These are phyloP conservation scores for Malus hybrid DNA, from an alignment of 331 rosid genomes.

Conservation along the genomic window DNA sequence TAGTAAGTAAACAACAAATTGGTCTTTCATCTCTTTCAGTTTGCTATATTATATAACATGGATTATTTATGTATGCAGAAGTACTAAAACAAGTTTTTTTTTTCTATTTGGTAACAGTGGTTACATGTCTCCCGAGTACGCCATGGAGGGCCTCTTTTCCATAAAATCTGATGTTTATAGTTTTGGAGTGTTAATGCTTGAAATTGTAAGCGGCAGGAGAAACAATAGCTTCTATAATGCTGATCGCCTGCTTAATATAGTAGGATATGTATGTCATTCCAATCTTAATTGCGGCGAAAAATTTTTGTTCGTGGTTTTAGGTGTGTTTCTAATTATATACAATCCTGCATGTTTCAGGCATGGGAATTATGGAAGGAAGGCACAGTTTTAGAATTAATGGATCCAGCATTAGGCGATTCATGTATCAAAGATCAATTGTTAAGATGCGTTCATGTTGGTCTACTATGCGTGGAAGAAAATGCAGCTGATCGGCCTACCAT, in stretches of 20 bases:
- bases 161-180: neutral
- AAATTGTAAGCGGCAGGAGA: neutral
- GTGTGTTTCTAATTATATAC: neutral
- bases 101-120: neutral
- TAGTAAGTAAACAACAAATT: neutral
- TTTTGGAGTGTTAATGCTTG: neutral
- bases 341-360: neutral
- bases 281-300: neutral
- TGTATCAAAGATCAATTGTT: neutral
- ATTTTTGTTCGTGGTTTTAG: neutral
- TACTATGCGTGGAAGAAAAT: neutral
- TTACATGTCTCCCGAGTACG: neutral
- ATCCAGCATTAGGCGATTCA: neutral
- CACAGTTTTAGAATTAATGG: neutral
- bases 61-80: neutral
- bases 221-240: neutral
- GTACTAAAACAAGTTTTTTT: neutral
- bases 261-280: neutral
- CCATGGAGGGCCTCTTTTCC: neutral
- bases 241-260: neutral
- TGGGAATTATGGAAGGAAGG: neutral
- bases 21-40: neutral
- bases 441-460: constrained; percentile 4
- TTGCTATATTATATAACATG: neutral
- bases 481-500: no score